Evolutionary conservation across 768 basidiomycete genomes (phyloP).

Genomic region (Amanita muscaria): DNA sequence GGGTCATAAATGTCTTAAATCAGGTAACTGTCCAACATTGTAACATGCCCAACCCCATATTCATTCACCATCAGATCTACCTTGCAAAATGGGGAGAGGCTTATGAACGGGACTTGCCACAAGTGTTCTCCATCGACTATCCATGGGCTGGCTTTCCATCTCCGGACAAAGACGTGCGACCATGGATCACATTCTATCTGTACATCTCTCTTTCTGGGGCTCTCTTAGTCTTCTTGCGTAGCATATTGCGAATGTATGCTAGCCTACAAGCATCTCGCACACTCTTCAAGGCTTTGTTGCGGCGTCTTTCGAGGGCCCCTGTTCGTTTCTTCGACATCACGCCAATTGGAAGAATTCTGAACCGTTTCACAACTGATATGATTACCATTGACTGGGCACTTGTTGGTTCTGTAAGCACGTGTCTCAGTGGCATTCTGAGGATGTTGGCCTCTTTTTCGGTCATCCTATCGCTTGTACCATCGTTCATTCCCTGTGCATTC

Average conservation of each 20-base stretch:
- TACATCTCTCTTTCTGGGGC: constrained; percentile 55
- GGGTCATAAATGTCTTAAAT: constrained; percentile 45
- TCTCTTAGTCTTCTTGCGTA: constrained; percentile 41
- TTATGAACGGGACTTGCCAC: constrained; percentile 30
- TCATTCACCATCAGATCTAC: constrained; percentile 46
- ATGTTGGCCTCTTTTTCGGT: constrained; percentile 58
- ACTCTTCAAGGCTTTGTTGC: constrained; percentile 48
- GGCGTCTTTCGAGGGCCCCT: constrained; percentile 51
- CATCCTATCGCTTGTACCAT: constrained; percentile 53
- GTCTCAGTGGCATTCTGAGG: constrained; percentile 47
- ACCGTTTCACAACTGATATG: constrained; percentile 73
- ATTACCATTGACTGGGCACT: constrained; percentile 63
- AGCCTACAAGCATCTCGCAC: constrained; percentile 58
- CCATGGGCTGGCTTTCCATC: constrained; percentile 47
- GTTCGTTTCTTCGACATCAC: constrained; percentile 67
- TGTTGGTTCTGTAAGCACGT: constrained; percentile 44
- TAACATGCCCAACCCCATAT: neutral
- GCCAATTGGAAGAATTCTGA: constrained; percentile 69
- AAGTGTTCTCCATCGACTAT: constrained; percentile 17
- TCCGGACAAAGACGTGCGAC: constrained; percentile 49
- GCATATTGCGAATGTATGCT: constrained; percentile 58
- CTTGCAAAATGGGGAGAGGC: constrained; percentile 65
- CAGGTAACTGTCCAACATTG: constrained; percentile 33
- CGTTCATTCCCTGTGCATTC: constrained; percentile 56
- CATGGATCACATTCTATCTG: constrained; percentile 60